These are phyloP conservation scores for Chamaecyparis obtusa DNA, from an alignment of 75 land plant genomes.

Conservation along the genomic window DNA sequence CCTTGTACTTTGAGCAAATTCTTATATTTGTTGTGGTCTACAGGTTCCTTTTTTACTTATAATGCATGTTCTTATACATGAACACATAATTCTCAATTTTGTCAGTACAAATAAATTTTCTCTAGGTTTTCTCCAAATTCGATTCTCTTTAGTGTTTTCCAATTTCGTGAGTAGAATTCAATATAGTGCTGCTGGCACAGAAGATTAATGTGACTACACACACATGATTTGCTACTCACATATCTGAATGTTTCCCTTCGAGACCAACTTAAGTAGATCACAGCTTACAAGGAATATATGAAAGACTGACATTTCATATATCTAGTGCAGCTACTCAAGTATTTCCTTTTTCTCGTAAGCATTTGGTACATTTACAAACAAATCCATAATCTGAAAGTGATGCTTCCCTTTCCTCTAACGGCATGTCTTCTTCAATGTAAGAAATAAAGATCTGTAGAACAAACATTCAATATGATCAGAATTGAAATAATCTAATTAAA, in stretches of 20 bases:
- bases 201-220: neutral
- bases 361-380: conserved; percentile 67
- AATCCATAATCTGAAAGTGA: conserved; percentile 89
- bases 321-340: neutral
- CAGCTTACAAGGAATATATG: neutral
- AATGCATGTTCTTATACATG: no score
- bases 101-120: no score
- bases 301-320: neutral
- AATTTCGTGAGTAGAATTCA: neutral
- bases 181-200: neutral
- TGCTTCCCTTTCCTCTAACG: conserved; percentile 72
- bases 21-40: no score
- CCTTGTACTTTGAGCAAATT: no score
- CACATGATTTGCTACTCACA: neutral
- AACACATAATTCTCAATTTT: no score
- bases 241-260: neutral
- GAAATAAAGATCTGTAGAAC: conserved; percentile 79
- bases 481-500: neutral
- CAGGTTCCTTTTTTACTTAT: no score
- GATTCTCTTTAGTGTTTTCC: neutral
- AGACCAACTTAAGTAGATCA: neutral
- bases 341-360: conserved; percentile 33
- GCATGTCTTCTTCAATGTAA: conserved; percentile 84
- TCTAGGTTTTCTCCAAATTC: neutral
- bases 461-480: neutral